A percentile compares a stretch with the other conserved stretches of the same genome.
phyloP scores from a whole-genome alignment of 805 yeast species.

The Wickerhamiella qilinensis region DNA sequence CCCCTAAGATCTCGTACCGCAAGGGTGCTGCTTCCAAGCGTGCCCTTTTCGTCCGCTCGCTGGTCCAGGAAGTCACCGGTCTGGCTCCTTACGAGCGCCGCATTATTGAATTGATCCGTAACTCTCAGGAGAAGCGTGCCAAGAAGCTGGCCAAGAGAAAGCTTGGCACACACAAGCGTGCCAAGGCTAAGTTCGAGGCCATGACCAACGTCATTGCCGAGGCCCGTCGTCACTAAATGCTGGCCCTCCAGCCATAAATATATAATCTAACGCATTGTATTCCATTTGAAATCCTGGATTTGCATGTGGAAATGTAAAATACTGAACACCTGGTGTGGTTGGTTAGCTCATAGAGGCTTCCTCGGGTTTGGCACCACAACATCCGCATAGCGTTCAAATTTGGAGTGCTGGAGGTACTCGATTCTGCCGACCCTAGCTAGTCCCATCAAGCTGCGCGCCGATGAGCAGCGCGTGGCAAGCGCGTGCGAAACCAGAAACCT shows the following conservation, averaged over 20 bases:
- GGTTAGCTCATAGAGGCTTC: no score
- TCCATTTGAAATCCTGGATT: no score
- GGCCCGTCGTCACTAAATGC: constrained; percentile 41
- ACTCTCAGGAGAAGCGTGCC: constrained; percentile 99
- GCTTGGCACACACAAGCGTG: constrained; percentile 99
- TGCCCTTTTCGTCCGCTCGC: constrained; percentile 85
- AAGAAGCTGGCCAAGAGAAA: constrained; percentile 99
- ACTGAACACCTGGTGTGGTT: no score
- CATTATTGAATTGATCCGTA: constrained; percentile 97
- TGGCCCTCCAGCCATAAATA: neutral
- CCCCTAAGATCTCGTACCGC: constrained; percentile 85
- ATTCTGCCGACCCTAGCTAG: no score
- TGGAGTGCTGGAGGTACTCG: no score
- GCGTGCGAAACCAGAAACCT: no score
- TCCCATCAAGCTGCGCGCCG: no score
- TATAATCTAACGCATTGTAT: neutral
- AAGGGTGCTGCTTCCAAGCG: constrained; percentile 95
- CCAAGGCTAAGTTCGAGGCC: constrained; percentile 98
- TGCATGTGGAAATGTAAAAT: no score
- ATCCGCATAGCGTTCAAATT: no score
- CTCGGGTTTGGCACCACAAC: no score
- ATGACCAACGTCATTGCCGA: constrained; percentile 92
- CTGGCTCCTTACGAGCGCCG: constrained; percentile 99
- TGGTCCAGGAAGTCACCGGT: constrained; percentile 95
- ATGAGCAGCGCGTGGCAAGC: no score